Conservation (phyloP, 192 early-diverging fungal genomes). For the Backusella westeae region DNA sequence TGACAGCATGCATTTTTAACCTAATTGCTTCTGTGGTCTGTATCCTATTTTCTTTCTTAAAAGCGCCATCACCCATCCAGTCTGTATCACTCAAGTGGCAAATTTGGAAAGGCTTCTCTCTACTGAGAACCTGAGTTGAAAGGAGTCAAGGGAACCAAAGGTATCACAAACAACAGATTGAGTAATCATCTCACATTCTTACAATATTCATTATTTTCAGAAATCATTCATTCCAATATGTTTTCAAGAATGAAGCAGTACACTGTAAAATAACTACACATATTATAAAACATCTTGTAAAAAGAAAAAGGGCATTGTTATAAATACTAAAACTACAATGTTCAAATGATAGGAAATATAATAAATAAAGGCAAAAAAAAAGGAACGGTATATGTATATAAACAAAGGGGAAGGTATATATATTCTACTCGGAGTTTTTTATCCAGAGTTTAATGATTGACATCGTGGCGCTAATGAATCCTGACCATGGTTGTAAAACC, state of each 20-base stretch:
- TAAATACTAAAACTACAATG: neutral
- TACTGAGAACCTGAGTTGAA: conserved; percentile 21
- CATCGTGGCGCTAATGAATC: conserved; percentile 45
- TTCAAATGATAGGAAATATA: neutral
- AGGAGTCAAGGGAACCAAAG: neutral
- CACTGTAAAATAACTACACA: neutral
- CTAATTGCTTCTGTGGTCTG: conserved; percentile 44
- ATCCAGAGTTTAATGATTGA: conserved; percentile 47
- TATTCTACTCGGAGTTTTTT: conserved; percentile 18
- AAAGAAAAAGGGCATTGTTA: neutral
- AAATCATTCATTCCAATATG: neutral
- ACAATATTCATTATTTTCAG: neutral
- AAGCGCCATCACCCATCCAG: neutral
- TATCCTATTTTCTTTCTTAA: conserved; percentile 41
- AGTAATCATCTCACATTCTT: neutral
- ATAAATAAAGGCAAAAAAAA: neutral
- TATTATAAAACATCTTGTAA: neutral
- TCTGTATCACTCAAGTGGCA: conserved; percentile 24
- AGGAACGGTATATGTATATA: neutral
- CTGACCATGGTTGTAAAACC: conserved; percentile 50
- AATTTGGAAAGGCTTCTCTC: conserved; percentile 31
- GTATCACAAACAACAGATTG: neutral
- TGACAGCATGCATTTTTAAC: conserved; percentile 39
- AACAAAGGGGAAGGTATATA: neutral
- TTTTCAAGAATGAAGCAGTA: neutral